Evolutionary conservation across 805 yeast genomes (phyloP), one percentile per base, ranked within the genome.

Genomic region (Cyberlindnera mrakii): DNA sequence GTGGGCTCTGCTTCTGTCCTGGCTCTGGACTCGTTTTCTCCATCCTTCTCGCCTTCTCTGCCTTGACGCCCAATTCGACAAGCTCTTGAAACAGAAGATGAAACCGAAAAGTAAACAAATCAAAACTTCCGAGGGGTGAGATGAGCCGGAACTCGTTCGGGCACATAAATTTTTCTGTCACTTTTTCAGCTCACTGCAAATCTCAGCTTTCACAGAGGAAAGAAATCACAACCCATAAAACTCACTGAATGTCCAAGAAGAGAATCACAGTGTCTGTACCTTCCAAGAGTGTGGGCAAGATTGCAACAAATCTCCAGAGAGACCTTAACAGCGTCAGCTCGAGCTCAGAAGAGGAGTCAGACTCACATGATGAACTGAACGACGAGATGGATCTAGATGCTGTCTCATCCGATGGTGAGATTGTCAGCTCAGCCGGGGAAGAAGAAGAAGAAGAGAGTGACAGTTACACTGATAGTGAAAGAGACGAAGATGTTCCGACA

Each of bases 401-500:
- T 13, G 43, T 36, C 7, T 40, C 35, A 30, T 39, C 38, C 13
- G 47, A 39, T 15, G 29, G 41, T 13, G 53, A 38, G 13, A 44
- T 40, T 7, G 51, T 49, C 25, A 40, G 41, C 20, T 46, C 19
- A 25, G 53, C 33, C 7, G 40, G 16, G 15, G 46, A 39, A 7
- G 54, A 46, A 15, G 53, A 52, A 6, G 47, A 44, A 9, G n/a
- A n/a, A n/a, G n/a, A n/a, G n/a, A n/a, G n/a, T n/a, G n/a, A n/a
- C n/a, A n/a, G n/a, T n/a, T n/a, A n/a, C n/a, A 54, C 50, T 19
- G 59, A 48, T 17, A 49, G 41, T 34, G 42, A 44, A 35, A 52
- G 48, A 10, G 60, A 50, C 19, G 67, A 57, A 14, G 72, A 60
- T 39, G 68, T 63, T 33, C 79, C 71, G 34, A 64, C 67, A 43